Conservation (phyloP, 805 yeast species). For the Ogataea corticis region DNA sequence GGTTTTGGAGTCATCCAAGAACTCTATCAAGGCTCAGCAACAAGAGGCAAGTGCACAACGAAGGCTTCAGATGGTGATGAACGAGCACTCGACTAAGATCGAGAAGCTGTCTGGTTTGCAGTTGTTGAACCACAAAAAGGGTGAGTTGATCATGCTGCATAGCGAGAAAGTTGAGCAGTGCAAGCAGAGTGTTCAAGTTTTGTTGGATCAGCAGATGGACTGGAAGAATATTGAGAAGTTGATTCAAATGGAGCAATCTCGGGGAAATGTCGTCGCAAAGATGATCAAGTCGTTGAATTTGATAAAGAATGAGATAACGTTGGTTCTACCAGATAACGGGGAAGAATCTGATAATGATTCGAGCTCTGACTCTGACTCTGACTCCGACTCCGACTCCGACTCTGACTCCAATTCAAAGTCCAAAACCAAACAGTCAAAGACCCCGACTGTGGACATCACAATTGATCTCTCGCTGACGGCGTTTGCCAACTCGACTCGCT, state of each 20-base stretch:
- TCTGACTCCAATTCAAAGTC: conserved; percentile 25
- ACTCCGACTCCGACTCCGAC: conserved; percentile 33
- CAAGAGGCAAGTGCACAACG: conserved; percentile 76
- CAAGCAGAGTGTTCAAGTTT: conserved; percentile 59
- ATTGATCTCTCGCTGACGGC: conserved; percentile 75
- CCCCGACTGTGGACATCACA: conserved; percentile 45
- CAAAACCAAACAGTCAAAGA: background rate
- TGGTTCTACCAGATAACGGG: conserved; percentile 47
- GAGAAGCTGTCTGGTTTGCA: conserved; percentile 65
- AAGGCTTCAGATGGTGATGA: conserved; percentile 70
- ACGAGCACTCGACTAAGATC: conserved; percentile 71
- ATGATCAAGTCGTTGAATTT: conserved; percentile 71
- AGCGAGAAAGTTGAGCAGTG: conserved; percentile 75
- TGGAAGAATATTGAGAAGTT: conserved; percentile 86
- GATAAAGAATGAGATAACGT: conserved; percentile 61
- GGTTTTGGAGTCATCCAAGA: conserved; percentile 77
- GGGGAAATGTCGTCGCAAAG: conserved; percentile 64
- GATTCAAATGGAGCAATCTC: conserved; percentile 65
- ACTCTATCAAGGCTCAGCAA: conserved; percentile 70
- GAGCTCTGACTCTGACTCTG: conserved; percentile 35
- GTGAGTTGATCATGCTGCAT: conserved; percentile 67
- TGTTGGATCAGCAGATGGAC: conserved; percentile 84
- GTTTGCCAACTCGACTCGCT: conserved; percentile 83
- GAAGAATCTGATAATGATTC: no score
- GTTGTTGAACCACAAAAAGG: conserved; percentile 62